Percentiles rank a stretch among this genome's conserved stretches.
Conservation (phyloP, 1,284 basidiomycete species). For the Mycena citricolor region DNA sequence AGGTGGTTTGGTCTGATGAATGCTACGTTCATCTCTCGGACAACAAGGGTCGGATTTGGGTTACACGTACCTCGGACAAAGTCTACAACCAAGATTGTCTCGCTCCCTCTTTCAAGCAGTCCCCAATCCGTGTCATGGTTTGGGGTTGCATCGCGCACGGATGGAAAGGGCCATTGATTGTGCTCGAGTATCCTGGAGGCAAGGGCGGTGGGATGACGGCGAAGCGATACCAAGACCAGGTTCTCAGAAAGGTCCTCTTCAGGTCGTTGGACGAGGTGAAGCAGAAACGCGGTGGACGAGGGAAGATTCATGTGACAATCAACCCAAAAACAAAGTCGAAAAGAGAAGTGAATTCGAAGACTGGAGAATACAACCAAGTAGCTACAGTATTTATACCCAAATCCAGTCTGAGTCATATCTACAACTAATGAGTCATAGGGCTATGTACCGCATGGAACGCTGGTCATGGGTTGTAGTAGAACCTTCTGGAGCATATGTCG, state of each 20-base stretch:
- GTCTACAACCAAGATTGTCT: constrained; percentile 17
- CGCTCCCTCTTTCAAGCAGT: constrained; percentile 19
- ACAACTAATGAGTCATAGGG: too few species aligned
- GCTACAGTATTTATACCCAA: too few species aligned
- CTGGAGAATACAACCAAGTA: too few species aligned
- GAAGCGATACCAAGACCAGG: constrained; percentile 13
- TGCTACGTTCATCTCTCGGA: constrained; percentile 1
- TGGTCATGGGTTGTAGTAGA: too few species aligned
- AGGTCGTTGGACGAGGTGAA: too few species aligned
- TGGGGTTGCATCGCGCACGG: constrained; percentile 21
- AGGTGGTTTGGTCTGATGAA: constrained; percentile 1
- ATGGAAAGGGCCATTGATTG: constrained; percentile 21
- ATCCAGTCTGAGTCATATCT: too few species aligned
- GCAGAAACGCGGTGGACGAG: too few species aligned
- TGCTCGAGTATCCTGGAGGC: constrained; percentile 24
- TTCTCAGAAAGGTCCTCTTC: constrained; percentile 9
- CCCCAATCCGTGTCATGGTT: constrained; percentile 23
- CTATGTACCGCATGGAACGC: too few species aligned
- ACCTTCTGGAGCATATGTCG: too few species aligned
- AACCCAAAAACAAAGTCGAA: too few species aligned
- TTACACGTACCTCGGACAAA: constrained; percentile 10
- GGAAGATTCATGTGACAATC: too few species aligned
- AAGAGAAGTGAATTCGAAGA: too few species aligned
- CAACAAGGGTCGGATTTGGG: constrained; percentile 5
- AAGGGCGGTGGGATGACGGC: constrained; percentile 10